These are phyloP conservation scores for Coprinopsis marcescibilis DNA, from an alignment of 768 basidiomycete genomes.

Conservation along the genomic window DNA sequence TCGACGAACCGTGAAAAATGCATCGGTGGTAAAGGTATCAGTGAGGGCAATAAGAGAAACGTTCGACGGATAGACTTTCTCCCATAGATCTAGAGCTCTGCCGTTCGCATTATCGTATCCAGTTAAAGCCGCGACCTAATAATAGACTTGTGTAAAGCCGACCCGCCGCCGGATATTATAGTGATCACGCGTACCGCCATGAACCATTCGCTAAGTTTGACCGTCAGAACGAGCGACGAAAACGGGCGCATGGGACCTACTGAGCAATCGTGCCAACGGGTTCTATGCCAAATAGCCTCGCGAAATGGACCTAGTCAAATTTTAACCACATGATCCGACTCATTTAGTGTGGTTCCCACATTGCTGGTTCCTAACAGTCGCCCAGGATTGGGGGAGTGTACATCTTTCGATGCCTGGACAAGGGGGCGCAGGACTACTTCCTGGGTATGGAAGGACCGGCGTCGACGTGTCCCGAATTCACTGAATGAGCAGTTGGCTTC, in stretches of 20 bases:
- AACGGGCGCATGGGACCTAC: too few relatives aligned
- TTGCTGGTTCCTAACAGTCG: constrained; percentile 84
- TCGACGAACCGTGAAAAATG: constrained; percentile 67
- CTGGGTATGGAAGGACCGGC: constrained; percentile 70
- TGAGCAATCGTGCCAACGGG: constrained; percentile 84
- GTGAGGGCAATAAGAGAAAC: constrained; percentile 69
- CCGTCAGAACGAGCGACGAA: too few relatives aligned
- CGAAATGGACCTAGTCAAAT: constrained; percentile 67
- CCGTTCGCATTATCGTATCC: constrained; percentile 79
- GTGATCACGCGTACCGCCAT: constrained; percentile 60
- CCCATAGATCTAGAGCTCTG: constrained; percentile 81
- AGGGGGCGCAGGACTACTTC: constrained; percentile 71
- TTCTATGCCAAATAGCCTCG: constrained; percentile 58
- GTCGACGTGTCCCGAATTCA: constrained; percentile 84
- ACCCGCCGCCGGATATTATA: constrained; percentile 4
- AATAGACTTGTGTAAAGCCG: background rate
- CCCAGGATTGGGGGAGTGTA: constrained; percentile 38
- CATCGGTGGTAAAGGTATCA: constrained; percentile 88
- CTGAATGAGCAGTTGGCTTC: constrained; percentile 64
- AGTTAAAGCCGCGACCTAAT: constrained; percentile 71
- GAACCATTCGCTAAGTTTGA: constrained; percentile 86
- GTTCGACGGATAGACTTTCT: constrained; percentile 57
- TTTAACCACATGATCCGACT: background rate
- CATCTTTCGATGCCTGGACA: constrained; percentile 54
- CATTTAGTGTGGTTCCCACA: constrained; percentile 37